Evolutionary conservation across 306 rosid species (phyloP), one percentile per base, ranked within the genome.

Genomic region (Myrica gale): DNA sequence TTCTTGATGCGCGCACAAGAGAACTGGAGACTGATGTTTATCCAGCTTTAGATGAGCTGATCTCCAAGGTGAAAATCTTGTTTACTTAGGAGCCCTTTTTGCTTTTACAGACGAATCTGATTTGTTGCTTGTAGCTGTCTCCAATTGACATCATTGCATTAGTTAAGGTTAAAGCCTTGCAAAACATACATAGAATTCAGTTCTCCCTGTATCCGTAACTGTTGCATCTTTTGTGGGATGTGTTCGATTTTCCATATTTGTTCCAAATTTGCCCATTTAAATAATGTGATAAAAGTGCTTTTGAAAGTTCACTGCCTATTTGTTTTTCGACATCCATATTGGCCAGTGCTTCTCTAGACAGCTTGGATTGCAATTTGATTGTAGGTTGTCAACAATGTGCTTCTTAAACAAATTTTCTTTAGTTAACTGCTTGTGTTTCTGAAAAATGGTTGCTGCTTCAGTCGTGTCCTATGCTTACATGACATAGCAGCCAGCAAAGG

Each of bases 31-130:
- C 80, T 13, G 85, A 63, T 75, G 85, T 90, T 77, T 91, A 91
- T 85, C 97, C 95, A 19, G 97, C 97, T 79, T 79, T 91, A 79
- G 97, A 91, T 78, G 97, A 88, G 77, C 88, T 91, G 5, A 91
- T 91, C 51, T 81, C 95, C 77, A 88, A 88, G 95, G 97, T 91
- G 66, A 32, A 45, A 20, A 51, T 32, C 16, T 73, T 70, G 53
- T 15, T 71, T 50, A n/a, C 13, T n/a, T 7, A 50, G 41, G 19
- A 50, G 2, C 26, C 7, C 9, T 23, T 60, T 60, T 26, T 26
- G 3, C 43, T 23, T 60, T 16, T 9, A 5, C 67, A 60, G 23
- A 17, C 32, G 48, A 41, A 66, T 66, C 16, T n/a, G 48, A 66
- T 41, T 66, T 66, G n/a, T 39, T 65, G 48, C 68, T 41, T 65